These are phyloP conservation scores for sunflower (Helianthus annuus) DNA, from an alignment of 129 eudicot genomes.

Conservation along the genomic window HanXRQr2.0-SUNRISE NC_035446.2:79613035-79613534, in stretches of 20 bases:
- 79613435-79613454: background rate
- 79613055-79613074: background rate
- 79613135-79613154: too few relatives aligned
- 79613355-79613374: background rate
- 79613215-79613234: too few relatives aligned
- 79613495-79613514: too few relatives aligned
- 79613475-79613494: background rate
- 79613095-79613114: background rate
- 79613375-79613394: background rate
- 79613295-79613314: too few relatives aligned
- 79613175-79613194: too few relatives aligned
- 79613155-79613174: too few relatives aligned
- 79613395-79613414: background rate
- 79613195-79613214: too few relatives aligned
- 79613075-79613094: background rate
- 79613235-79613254: too few relatives aligned
- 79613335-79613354: background rate
- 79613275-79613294: too few relatives aligned
- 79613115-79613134: background rate
- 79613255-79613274: too few relatives aligned
- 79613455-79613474: background rate
- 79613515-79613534: background rate
- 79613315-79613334: too few relatives aligned
- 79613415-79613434: background rate
- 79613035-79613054: slow-evolving; percentile 45